Percentiles rank a stretch among this genome's conserved stretches.
Evolutionary conservation across 257 asterid genomes (phyloP).

Genomic region (Penstemon newberryi): DNA sequence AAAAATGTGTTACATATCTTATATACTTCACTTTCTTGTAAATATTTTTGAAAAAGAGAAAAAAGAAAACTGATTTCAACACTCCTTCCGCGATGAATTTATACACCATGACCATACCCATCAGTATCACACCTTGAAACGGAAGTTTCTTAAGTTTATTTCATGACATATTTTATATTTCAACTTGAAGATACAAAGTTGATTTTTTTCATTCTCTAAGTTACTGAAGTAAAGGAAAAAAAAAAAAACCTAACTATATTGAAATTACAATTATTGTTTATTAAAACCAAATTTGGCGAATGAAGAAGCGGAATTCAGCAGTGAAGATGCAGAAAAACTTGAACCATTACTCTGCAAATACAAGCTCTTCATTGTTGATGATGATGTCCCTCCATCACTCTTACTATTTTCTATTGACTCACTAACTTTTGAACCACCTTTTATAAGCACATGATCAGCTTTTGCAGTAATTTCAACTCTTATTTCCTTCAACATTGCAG

Average conservation of each 20-base stretch:
- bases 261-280: conserved; percentile 16
- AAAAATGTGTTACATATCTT: no score
- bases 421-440: conserved; percentile 33
- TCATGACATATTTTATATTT: no score
- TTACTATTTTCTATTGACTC: conserved; percentile 31
- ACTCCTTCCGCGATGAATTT: no score
- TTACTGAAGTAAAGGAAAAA: neutral
- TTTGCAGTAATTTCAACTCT: conserved; percentile 57
- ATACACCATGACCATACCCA: no score
- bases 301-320: conserved; percentile 55
- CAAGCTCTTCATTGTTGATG: conserved; percentile 50
- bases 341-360: conserved; percentile 51
- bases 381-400: conserved; percentile 37
- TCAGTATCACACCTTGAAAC: no score
- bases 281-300: conserved; percentile 42
- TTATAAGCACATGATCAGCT: conserved; percentile 37
- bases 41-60: no score
- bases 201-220: no score
- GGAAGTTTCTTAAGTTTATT: no score
- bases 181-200: no score
- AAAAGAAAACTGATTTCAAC: no score
- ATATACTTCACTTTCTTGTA: no score
- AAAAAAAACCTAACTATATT: neutral
- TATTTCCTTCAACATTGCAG: conserved; percentile 81
- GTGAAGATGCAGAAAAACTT: conserved; percentile 72